Evolutionary conservation across 306 rosid genomes (phyloP).

Genomic region (Astragalus membranaceus): DNA sequence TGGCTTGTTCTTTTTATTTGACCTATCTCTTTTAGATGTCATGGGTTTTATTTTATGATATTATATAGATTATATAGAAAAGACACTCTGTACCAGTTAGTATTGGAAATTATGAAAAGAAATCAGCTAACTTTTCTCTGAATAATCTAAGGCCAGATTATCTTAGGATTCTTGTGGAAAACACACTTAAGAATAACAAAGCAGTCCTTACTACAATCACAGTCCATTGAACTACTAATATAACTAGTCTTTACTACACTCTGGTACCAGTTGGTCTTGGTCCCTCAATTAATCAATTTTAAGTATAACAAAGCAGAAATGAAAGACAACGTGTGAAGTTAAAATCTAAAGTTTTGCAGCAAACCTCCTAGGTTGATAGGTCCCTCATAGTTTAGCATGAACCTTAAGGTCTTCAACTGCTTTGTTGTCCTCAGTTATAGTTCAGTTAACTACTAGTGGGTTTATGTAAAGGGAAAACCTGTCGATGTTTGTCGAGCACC

Average conservation of each 20-base stretch:
- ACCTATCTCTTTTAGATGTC: conserved; percentile 1
- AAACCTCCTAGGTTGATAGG: neutral
- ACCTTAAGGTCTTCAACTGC: neutral
- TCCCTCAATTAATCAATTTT: neutral
- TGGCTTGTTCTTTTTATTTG: neutral
- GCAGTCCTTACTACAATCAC: neutral
- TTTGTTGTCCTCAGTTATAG: neutral
- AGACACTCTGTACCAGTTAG: too few relatives aligned
- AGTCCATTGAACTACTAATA: neutral
- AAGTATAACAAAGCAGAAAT: neutral
- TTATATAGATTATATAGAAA: too few relatives aligned
- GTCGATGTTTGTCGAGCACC: neutral
- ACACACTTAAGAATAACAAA: neutral
- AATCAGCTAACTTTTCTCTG: neutral
- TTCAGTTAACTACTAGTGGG: neutral
- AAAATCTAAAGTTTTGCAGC: neutral
- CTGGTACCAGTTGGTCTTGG: neutral
- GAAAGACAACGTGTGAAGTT: neutral
- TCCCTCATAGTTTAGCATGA: neutral
- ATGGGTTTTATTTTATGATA: neutral
- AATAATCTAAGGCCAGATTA: conserved; percentile 1
- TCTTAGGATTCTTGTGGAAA: neutral
- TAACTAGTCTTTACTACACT: neutral
- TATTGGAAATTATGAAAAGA: neutral
- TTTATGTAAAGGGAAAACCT: neutral